Evolutionary conservation across 2,329 filamentous ascomycete genomes (phyloP), one percentile per base, ranked within the genome.

Genomic region (Fusarium tjaetaba): DNA sequence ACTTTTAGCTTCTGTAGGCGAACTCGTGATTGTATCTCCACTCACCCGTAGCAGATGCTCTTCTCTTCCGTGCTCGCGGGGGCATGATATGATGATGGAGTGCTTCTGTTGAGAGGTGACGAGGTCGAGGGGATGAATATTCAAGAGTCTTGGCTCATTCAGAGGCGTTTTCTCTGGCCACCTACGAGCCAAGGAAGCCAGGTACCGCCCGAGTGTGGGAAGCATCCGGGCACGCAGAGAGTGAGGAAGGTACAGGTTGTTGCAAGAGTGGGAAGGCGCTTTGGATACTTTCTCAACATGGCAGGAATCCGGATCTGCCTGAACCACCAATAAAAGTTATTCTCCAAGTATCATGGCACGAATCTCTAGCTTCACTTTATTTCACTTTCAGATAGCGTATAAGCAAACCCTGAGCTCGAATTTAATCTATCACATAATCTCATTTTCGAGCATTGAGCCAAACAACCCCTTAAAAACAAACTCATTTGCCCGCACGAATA

Each of bases 11-110:
- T n/a, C 15, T 36, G 32, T 16, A 18, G 34, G n/a, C 18, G 11
- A 20, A 14, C 11, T 14, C 22, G 18, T 20, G 22, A 18, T 13
- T 39, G 16, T n/a, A 11, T 48, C 24, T 4, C 9, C 15, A 38
- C 71, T 51, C 53, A 78, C 80, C 78, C 11, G 65, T 73, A 22
- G 55, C 61, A 11, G 74, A 72, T 11, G 43, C 48, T 34, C 74
- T 80, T 63, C 78, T 77, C 46, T 79, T 81, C n/a, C 77, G 67
- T 16, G 75, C 75, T 53, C 53, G 66, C 20, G 77, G 74, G 10
- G 80, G 73, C 80, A 82, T 82, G 32, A 9, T 52, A 7, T 56
- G 13, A 20, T 18, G 8, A 24, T 39, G 36, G 13, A 26, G 15
- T 13, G 8, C 20, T 43, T 53, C 18, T 20, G 1, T 18, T 4